These are phyloP conservation scores for Chloropicon primus DNA, from an alignment of 139 green algal species.

Conservation along the genomic window DNA sequence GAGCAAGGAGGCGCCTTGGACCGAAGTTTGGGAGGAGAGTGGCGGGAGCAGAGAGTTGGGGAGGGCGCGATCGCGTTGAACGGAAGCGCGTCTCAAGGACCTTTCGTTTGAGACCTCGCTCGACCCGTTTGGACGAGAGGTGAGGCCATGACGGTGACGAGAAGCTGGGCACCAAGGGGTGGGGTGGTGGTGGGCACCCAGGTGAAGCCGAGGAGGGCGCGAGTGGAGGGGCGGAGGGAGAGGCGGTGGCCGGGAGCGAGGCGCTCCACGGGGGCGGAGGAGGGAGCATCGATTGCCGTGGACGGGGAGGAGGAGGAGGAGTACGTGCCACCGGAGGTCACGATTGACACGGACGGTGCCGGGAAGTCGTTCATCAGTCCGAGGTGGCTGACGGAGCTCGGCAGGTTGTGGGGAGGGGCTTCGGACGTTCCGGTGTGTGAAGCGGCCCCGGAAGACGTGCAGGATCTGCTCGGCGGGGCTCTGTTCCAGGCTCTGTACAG, in stretches of 20 bases:
- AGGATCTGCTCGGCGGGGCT: constrained; percentile 88
- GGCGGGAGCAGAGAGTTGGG: too few relatives aligned
- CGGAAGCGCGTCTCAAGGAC: too few relatives aligned
- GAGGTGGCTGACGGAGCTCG: constrained; percentile 79
- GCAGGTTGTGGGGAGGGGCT: constrained; percentile 62
- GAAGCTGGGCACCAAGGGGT: too few relatives aligned
- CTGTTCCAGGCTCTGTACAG: constrained; percentile 53
- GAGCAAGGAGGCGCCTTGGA: too few relatives aligned
- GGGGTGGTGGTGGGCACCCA: too few relatives aligned
- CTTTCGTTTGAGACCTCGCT: too few relatives aligned
- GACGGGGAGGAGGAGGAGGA: background rate
- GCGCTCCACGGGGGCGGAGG: background rate
- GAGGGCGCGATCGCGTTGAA: too few relatives aligned
- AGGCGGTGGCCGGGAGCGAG: background rate
- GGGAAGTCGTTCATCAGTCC: constrained; percentile 53
- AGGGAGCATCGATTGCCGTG: background rate
- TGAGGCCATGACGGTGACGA: too few relatives aligned
- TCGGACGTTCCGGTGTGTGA: constrained; percentile 90
- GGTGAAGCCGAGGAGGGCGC: too few relatives aligned
- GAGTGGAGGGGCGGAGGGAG: too few relatives aligned
- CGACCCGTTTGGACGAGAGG: too few relatives aligned
- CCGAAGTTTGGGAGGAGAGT: too few relatives aligned
- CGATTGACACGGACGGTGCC: constrained; percentile 63
- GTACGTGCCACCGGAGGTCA: background rate
- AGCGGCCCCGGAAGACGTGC: constrained; percentile 88